Evolutionary conservation across 31 red algal species (phyloP).

Genomic region (Odonthalia washingtoniensis): DNA sequence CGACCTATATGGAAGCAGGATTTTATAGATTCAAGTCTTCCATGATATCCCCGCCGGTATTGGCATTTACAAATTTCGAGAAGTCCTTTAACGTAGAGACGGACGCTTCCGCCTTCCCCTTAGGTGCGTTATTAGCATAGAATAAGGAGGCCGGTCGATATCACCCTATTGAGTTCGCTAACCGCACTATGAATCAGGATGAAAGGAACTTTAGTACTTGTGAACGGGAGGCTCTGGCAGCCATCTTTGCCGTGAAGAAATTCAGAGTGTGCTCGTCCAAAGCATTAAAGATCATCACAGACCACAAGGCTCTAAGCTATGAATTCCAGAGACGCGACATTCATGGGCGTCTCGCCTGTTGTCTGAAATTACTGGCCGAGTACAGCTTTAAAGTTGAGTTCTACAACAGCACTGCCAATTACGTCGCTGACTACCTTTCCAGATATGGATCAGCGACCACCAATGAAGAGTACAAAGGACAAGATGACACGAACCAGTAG

Average conservation of each 20-base stretch:
- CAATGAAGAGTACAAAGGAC: neutral
- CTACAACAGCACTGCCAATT: neutral
- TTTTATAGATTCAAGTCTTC: neutral
- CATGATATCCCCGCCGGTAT: neutral
- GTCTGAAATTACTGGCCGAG: slow-evolving; percentile 2
- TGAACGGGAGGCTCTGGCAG: no score
- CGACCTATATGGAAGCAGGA: neutral
- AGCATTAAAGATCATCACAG: slow-evolving; percentile 3
- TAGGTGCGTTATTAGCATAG: slow-evolving; percentile 12
- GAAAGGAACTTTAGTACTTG: no score
- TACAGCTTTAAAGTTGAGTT: slow-evolving; percentile 21
- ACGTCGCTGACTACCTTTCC: slow-evolving; percentile 3
- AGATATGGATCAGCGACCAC: neutral
- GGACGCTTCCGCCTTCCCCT: neutral
- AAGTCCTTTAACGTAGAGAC: slow-evolving; percentile 22
- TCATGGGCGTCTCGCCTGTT: slow-evolving; percentile 12
- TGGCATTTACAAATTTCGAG: slow-evolving; percentile 14
- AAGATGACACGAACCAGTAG: neutral
- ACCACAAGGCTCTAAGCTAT: slow-evolving; percentile 1
- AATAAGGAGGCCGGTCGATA: neutral
- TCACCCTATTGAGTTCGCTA: slow-evolving; percentile 21
- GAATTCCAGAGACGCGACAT: neutral
- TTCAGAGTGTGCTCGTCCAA: slow-evolving; percentile 19
- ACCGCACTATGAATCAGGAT: no score
- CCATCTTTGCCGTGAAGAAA: slow-evolving; percentile 10